Percentiles rank a stretch among this genome's conserved stretches.
Evolutionary conservation across 257 asterid species (phyloP).

Genomic region (Scutellaria minor): DNA sequence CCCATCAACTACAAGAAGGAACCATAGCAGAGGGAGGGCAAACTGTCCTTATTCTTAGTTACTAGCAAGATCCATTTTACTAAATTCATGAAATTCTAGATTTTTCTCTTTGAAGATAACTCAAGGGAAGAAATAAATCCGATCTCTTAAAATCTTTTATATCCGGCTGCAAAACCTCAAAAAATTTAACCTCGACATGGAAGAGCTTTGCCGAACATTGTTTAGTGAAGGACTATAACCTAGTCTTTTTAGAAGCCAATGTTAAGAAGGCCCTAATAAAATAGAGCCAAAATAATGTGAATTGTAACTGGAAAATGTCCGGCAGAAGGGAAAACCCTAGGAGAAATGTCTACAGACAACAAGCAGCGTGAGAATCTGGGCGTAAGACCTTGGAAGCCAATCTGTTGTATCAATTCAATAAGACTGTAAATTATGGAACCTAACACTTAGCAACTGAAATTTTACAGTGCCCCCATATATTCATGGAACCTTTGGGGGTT

Average conservation of each 20-base stretch:
- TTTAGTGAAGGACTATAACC: not conserved
- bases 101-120: not conserved
- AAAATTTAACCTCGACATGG: not conserved
- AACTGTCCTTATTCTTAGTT: not conserved
- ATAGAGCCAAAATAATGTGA: not conserved
- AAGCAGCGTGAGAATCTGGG: not conserved
- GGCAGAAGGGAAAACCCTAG: not conserved
- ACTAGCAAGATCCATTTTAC: not conserved
- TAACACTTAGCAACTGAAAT: not conserved
- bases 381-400: not conserved
- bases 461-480: slow-evolving; percentile 2
- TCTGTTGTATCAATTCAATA: too few relatives aligned
- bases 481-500: not conserved
- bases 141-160: not conserved
- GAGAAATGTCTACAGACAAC: not conserved
- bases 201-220: not conserved
- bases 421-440: too few relatives aligned
- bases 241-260: not conserved
- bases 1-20: not conserved
- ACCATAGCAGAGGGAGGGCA: not conserved
- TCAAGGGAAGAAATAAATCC: not conserved
- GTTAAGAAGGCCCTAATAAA: too few relatives aligned
- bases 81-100: not conserved
- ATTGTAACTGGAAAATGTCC: not conserved
- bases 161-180: not conserved